Evolutionary conservation across 495 filamentous ascomycete species (phyloP).

Genomic region (Lasiosphaeria miniovina): DNA sequence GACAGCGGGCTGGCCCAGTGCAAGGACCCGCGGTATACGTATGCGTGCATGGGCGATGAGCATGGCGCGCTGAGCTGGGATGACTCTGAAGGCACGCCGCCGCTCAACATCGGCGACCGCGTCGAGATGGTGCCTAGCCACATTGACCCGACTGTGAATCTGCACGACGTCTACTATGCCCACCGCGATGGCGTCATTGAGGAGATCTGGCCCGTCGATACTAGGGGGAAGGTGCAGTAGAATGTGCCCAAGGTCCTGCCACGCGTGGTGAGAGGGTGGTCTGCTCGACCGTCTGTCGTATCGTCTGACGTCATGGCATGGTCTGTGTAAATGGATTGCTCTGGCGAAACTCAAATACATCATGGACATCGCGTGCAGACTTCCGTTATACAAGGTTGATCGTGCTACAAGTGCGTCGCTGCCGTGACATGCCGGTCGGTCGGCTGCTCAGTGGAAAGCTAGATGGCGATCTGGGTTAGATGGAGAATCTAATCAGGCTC

Average conservation of each 20-base stretch:
- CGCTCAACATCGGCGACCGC: constrained; percentile 7
- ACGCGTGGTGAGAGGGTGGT: not conserved
- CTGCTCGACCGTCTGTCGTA: not conserved
- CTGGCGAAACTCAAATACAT: no score
- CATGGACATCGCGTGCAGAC: no score
- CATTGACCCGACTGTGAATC: constrained; percentile 19
- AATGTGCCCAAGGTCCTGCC: not conserved
- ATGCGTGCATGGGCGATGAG: constrained; percentile 11
- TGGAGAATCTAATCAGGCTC: no score
- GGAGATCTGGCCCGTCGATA: constrained; percentile 20
- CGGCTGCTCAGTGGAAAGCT: no score
- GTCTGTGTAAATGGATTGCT: no score
- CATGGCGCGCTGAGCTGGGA: constrained; percentile 15
- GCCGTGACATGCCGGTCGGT: no score
- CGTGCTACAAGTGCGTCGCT: no score
- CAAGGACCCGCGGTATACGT: constrained; percentile 5
- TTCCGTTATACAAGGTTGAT: no score
- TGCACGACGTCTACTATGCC: constrained; percentile 18
- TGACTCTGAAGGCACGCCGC: not conserved
- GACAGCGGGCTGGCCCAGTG: constrained; percentile 15
- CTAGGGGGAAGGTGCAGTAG: constrained; percentile 19
- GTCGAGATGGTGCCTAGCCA: constrained; percentile 21
- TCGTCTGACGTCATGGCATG: no score
- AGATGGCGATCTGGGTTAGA: no score
- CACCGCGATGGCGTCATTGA: constrained; percentile 13